phyloP scores from a whole-genome alignment of 768 basidiomycete genomes.

The Cyclocybe cylindracea region DNA sequence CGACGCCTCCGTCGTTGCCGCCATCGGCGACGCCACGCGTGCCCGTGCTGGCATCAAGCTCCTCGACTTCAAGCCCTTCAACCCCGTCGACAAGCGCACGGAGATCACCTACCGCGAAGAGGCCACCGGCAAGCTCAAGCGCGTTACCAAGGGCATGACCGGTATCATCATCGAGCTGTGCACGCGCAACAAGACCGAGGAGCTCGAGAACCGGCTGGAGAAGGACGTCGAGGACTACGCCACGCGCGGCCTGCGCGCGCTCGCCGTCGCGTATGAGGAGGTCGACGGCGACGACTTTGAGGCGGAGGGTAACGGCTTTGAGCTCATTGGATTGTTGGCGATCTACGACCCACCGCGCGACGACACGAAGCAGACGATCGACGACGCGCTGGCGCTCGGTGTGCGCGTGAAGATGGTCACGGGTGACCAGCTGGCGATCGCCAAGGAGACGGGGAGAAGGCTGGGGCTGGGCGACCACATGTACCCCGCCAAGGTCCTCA shows the following conservation, averaged over 20 bases:
- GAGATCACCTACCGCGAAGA: conserved; percentile 98
- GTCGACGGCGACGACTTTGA: conserved; percentile 81
- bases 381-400: conserved; percentile 93
- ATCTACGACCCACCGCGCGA: conserved; percentile 98
- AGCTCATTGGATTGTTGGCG: conserved; percentile 93
- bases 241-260: conserved; percentile 92
- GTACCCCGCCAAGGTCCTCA: conserved; percentile 99
- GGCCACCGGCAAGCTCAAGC: conserved; percentile 93
- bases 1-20: conserved; percentile 81
- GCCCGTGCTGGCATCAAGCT: conserved; percentile 95
- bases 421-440: conserved; percentile 99
- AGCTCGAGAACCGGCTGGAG: conserved; percentile 88
- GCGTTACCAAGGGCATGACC: conserved; percentile 99
- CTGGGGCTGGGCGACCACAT: conserved; percentile 98
- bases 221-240: conserved; percentile 97
- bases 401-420: conserved; percentile 99
- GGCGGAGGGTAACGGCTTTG: conserved; percentile 94
- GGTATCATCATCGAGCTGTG: conserved; percentile 98
- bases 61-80: conserved; percentile 99
- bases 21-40: conserved; percentile 67
- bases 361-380: conserved; percentile 98
- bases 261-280: conserved; percentile 95
- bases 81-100: conserved; percentile 98
- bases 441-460: conserved; percentile 98
- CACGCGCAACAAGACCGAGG: conserved; percentile 95